Conservation (phyloP, 768 basidiomycete genomes). For the Leucocoprinus sp. region DNA sequence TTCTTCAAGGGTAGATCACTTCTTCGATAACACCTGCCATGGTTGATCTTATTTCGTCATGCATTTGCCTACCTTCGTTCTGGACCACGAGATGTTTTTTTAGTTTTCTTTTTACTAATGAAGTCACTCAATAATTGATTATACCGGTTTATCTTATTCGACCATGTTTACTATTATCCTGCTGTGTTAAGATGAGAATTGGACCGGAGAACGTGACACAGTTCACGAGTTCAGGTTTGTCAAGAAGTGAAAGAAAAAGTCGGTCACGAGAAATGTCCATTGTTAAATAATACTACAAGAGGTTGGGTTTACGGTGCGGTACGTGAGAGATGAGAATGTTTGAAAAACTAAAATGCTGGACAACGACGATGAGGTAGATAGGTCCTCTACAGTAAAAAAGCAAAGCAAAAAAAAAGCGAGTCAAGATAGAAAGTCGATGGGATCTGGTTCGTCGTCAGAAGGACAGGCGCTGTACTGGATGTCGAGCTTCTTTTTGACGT, state of each 20-base stretch:
- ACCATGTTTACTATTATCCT: too few relatives aligned
- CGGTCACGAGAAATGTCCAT: too few relatives aligned
- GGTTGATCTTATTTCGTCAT: too few relatives aligned
- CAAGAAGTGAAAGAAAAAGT: too few relatives aligned
- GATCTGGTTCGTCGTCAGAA: conserved; percentile 33
- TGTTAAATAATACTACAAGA: too few relatives aligned
- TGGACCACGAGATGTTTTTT: too few relatives aligned
- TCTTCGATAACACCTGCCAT: too few relatives aligned
- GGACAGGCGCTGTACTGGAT: neutral
- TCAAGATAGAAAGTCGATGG: conserved; percentile 39
- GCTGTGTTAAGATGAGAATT: too few relatives aligned
- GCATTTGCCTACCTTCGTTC: too few relatives aligned
- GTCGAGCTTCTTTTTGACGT: neutral
- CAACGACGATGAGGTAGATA: neutral
- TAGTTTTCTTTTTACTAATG: conserved; percentile 7
- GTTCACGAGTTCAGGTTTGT: too few relatives aligned
- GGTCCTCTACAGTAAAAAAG: neutral
- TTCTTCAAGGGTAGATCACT: neutral
- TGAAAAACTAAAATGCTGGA: neutral
- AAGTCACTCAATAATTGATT: neutral
- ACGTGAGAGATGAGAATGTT: neutral
- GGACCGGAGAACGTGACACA: neutral
- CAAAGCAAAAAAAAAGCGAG: neutral
- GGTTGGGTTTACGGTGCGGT: too few relatives aligned
- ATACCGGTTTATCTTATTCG: conserved; percentile 9